Percentiles rank a stretch among this genome's conserved stretches.
phyloP scores from a whole-genome alignment of 1,139 yeast species.

The Suhomyces wounanorum region DNA sequence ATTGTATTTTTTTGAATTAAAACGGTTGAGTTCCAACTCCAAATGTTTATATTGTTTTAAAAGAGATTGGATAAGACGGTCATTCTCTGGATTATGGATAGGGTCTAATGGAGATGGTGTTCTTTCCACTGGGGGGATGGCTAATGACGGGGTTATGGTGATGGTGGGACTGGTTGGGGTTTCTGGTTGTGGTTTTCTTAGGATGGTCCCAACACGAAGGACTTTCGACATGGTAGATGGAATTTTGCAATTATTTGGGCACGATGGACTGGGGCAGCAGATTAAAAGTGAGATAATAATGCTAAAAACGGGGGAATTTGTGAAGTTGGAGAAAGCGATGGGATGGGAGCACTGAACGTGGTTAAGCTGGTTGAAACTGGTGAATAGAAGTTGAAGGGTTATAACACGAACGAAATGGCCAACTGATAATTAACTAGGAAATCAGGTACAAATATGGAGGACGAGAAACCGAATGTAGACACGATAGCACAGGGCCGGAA shows the following conservation, averaged over 20 bases:
- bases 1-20: conserved; percentile 34
- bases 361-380: too few species aligned
- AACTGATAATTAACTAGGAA: too few species aligned
- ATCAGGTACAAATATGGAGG: too few species aligned
- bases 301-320: too few species aligned
- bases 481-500: not conserved
- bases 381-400: too few species aligned
- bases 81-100: conserved; percentile 19
- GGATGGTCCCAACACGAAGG: conserved; percentile 6
- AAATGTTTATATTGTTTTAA: conserved; percentile 45
- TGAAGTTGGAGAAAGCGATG: too few species aligned
- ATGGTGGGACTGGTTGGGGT: conserved; percentile 8
- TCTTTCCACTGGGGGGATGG: not conserved
- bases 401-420: too few species aligned
- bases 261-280: too few species aligned
- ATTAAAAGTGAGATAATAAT: too few species aligned
- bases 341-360: too few species aligned
- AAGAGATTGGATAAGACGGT: conserved; percentile 31
- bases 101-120: conserved; percentile 6
- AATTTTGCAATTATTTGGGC: too few species aligned
- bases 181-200: not conserved
- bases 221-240: conserved; percentile 6
- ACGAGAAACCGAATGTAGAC: too few species aligned
- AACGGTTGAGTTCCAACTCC: conserved; percentile 49
- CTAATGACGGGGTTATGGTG: conserved; percentile 8